Evolutionary conservation across 192 early-diverging fungal genomes (phyloP).

Genomic region (Helicostylum pulchrum): DNA sequence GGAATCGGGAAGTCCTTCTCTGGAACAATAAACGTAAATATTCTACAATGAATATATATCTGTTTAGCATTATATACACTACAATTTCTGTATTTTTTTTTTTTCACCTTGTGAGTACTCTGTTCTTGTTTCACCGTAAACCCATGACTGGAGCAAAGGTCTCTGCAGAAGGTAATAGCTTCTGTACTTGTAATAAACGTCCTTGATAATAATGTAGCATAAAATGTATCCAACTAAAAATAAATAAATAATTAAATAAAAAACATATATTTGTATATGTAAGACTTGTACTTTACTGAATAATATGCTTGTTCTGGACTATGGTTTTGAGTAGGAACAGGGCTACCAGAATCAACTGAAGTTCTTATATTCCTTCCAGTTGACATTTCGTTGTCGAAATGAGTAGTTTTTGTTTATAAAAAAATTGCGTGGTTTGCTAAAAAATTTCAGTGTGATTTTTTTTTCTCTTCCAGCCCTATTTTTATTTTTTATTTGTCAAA

Average conservation of each 20-base stretch:
- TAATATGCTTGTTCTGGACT: slow-evolving; percentile 13
- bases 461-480: neutral
- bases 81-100: neutral
- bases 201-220: slow-evolving; percentile 12
- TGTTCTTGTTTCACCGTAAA: slow-evolving; percentile 60
- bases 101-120: slow-evolving; percentile 51
- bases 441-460: slow-evolving; percentile 1
- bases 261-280: neutral
- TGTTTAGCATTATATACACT: neutral
- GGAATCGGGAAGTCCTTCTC: slow-evolving; percentile 57
- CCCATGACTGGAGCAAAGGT: slow-evolving; percentile 45
- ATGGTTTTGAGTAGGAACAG: slow-evolving; percentile 10
- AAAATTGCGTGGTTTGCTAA: neutral
- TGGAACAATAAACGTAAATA: slow-evolving; percentile 57
- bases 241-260: slow-evolving; percentile 1
- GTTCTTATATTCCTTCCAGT: neutral
- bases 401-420: neutral
- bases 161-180: slow-evolving; percentile 45
- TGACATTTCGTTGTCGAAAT: slow-evolving; percentile 9
- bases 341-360: neutral
- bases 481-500: neutral
- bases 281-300: slow-evolving; percentile 1
- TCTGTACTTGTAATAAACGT: slow-evolving; percentile 24
- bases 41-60: slow-evolving; percentile 42
- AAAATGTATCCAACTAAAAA: slow-evolving; percentile 24